phyloP scores from a whole-genome alignment of 345 rosid species.

The Lumnitzera littorea region DNA sequence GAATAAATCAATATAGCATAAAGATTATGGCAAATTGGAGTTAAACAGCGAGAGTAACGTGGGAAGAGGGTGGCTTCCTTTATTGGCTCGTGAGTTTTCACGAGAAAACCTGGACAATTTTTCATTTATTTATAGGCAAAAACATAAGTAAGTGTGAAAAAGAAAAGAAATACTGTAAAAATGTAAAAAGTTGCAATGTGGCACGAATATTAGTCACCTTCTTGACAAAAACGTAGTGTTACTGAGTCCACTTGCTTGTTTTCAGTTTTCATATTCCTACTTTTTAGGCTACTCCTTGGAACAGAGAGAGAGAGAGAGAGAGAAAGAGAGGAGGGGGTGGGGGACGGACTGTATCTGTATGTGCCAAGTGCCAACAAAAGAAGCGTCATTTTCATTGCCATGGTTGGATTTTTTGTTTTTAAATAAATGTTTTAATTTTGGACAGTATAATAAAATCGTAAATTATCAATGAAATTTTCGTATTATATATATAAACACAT shows the following conservation, averaged over 20 bases:
- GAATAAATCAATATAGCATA: constrained; percentile 8
- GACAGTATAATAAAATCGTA: neutral
- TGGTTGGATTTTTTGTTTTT: neutral
- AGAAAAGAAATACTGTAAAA: neutral
- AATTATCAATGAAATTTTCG: too few relatives aligned
- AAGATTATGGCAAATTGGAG: constrained; percentile 5
- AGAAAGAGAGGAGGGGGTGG: too few relatives aligned
- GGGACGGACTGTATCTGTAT: neutral
- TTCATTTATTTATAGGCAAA: constrained; percentile 2
- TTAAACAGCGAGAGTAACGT: constrained; percentile 16
- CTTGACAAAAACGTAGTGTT: neutral
- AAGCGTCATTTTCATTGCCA: constrained; percentile 18
- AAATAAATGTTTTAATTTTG: neutral
- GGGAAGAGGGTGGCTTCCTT: constrained; percentile 25
- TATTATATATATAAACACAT: too few relatives aligned
- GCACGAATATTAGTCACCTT: neutral
- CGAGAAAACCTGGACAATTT: constrained; percentile 27
- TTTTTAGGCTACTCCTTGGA: constrained; percentile 13
- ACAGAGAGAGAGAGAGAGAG: neutral
- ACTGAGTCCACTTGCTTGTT: neutral
- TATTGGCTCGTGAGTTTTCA: constrained; percentile 37
- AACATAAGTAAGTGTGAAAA: neutral
- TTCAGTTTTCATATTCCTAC: constrained; percentile 2
- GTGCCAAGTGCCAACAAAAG: constrained; percentile 10
- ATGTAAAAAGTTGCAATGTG: neutral